phyloP scores from a whole-genome alignment of 2,329 filamentous ascomycete genomes.

The Venturia nashicola region DNA sequence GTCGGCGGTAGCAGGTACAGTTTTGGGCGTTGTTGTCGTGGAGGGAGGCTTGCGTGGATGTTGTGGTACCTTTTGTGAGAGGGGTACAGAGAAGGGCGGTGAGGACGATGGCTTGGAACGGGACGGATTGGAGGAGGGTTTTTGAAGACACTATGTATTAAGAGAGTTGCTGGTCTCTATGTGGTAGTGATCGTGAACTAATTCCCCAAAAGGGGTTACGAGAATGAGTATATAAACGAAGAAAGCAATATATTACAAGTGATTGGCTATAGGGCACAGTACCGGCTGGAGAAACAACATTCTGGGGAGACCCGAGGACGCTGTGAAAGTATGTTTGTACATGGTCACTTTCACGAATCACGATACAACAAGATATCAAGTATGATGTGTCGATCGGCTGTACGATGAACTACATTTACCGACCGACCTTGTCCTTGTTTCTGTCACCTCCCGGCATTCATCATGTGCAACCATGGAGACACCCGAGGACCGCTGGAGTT shows the following conservation, averaged over 20 bases:
- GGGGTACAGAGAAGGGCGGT: not conserved
- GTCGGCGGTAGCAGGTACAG: constrained; percentile 13
- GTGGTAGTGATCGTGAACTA: not conserved
- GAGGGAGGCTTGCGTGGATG: not conserved
- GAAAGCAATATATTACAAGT: not conserved
- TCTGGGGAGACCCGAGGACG: not conserved
- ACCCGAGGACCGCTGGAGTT: not conserved
- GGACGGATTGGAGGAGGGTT: not conserved
- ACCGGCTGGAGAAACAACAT: not conserved
- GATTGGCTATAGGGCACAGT: not conserved
- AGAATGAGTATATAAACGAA: no score
- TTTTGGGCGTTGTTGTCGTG: not conserved
- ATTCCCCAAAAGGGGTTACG: no score
- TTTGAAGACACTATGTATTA: no score
- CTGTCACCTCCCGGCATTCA: not conserved
- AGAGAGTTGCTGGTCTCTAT: not conserved
- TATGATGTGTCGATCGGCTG: not conserved
- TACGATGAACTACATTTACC: not conserved
- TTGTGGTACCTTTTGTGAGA: not conserved
- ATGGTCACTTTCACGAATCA: not conserved
- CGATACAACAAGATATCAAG: not conserved
- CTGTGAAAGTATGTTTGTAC: not conserved
- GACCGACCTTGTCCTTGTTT: not conserved
- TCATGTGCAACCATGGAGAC: not conserved
- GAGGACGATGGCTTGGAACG: not conserved